Evolutionary conservation across 352 stramenopile species (phyloP), one percentile per base, ranked within the genome.

Genomic region (Elongisporangium prolatum): DNA sequence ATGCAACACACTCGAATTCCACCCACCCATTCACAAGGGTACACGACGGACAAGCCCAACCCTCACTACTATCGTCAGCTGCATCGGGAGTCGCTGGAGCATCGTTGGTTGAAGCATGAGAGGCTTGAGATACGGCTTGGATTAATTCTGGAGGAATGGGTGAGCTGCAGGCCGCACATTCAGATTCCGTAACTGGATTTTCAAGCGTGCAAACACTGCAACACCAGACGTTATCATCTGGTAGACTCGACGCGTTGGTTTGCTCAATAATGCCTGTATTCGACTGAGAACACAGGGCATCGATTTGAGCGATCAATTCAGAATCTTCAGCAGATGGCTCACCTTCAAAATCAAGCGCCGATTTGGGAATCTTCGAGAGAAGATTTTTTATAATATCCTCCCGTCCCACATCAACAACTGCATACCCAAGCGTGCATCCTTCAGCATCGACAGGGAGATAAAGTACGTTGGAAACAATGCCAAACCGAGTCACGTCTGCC

Each of bases 141-240:
- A 68, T 72, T 22, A 85, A 34, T 49, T 83, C 72, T 1, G 65
- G 65, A 16, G 80, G 80, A 28, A 89, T 88, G 0, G 75, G 68
- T 18, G 77, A 88, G 1, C 80, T 76, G 20, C 80, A 90, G 4
- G 80, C 80, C n/a, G 71, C 80, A 47, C 80, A 90, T 54, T 87
- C 77, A 21, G 67, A 59, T 47, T 90, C 80, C 6, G 57, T 56
- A 28, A 86, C 59, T 18, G 68, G 60, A 48, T 92, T 92, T 60
- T 92, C 83, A 7, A 89, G 65, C 8, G 83, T 92, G 52, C 83
- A 92, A 10, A 88, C 71, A 20, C 54, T 65, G 49, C 83, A 92
- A 0, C 69, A 64, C 83, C 83, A 92, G 47, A 86, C 68, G 7
- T 70, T 60, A 34, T 72, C 73, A 22, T 64, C 63, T 18, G 61